Evolutionary conservation across 345 rosid genomes (phyloP).

Genomic region (Geranium rotundifolium): DNA sequence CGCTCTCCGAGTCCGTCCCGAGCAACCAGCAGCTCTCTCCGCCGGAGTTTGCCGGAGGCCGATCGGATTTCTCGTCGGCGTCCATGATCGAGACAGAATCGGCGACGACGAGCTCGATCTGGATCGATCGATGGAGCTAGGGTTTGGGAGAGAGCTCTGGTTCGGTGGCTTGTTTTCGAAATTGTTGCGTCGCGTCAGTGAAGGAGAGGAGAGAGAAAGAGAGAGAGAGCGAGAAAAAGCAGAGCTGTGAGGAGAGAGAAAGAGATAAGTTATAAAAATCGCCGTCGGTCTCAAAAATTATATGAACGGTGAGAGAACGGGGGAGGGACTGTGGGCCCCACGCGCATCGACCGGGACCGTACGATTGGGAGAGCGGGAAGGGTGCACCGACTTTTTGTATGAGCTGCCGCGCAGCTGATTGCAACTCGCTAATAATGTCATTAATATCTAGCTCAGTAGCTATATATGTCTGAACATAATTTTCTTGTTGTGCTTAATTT

Average conservation of each 20-base stretch:
- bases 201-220: neutral
- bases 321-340: constrained; percentile 3
- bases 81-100: constrained; percentile 8
- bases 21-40: constrained; percentile 22
- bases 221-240: constrained; percentile 4
- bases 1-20: constrained; percentile 30
- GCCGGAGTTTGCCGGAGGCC: constrained; percentile 15
- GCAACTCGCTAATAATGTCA: neutral
- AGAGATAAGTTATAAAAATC: constrained; percentile 20
- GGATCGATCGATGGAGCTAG: constrained; percentile 24
- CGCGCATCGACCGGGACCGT: constrained; percentile 17
- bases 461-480: too few relatives aligned
- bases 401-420: neutral
- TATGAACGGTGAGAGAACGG: constrained; percentile 16
- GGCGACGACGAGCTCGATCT: neutral
- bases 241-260: neutral
- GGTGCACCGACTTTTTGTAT: neutral
- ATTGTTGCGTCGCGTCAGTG: neutral
- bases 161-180: neutral
- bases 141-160: constrained; percentile 25
- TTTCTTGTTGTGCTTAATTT: too few relatives aligned
- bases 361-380: constrained; percentile 1
- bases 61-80: constrained; percentile 29
- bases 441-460: too few relatives aligned
- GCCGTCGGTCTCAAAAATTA: constrained; percentile 24